Evolutionary conservation across 495 filamentous ascomycete species (phyloP).

Genomic region (Peziza echinospora): DNA sequence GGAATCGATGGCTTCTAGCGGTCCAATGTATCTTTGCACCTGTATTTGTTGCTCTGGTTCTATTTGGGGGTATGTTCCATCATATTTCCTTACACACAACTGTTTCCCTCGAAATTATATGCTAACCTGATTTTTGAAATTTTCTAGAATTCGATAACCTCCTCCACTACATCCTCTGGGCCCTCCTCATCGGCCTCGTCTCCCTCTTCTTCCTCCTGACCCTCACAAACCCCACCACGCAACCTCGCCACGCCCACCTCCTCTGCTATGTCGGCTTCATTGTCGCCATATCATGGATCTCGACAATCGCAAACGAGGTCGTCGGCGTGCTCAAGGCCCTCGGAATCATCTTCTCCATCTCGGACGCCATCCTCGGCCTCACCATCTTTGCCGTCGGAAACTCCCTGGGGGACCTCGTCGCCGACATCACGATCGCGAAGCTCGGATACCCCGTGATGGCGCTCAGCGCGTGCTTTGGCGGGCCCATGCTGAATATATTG

Average conservation of each 20-base stretch:
- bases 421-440: conserved; percentile 79
- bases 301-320: conserved; percentile 86
- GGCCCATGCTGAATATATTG: conserved; percentile 93
- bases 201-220: conserved; percentile 39
- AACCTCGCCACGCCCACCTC: conserved; percentile 45
- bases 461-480: conserved; percentile 83
- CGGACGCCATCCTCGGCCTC: conserved; percentile 83
- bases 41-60: conserved; percentile 52
- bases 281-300: conserved; percentile 87
- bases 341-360: conserved; percentile 80
- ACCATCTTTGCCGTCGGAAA: conserved; percentile 97
- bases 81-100: too few species aligned
- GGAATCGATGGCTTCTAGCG: conserved; percentile 78
- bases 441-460: conserved; percentile 97
- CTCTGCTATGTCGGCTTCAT: conserved; percentile 80
- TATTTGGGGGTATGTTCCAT: too few species aligned
- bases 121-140: background rate
- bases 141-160: conserved; percentile 24
- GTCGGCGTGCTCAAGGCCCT: conserved; percentile 87
- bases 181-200: conserved; percentile 45
- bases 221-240: conserved; percentile 35
- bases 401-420: conserved; percentile 81
- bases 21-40: conserved; percentile 77
- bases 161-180: conserved; percentile 40
- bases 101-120: background rate